phyloP scores from a whole-genome alignment of 2,329 filamentous ascomycete genomes.

The Apiospora marii region DNA sequence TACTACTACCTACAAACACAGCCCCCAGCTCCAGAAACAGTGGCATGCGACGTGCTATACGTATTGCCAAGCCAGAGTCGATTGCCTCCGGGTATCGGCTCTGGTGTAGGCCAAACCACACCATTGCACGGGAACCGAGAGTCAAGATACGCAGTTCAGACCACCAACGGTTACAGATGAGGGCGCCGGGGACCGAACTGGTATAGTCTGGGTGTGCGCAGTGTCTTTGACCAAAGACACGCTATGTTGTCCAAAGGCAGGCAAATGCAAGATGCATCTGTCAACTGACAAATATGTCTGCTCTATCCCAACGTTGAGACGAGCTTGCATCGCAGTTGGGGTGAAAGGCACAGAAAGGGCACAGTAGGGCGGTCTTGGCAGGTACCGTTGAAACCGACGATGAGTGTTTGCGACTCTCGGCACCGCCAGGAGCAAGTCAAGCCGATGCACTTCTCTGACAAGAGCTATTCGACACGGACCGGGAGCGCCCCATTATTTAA shows the following conservation, averaged over 20 bases:
- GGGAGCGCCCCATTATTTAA: conserved; percentile 34
- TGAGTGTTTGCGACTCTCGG: conserved; percentile 30
- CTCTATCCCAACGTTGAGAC: conserved; percentile 8
- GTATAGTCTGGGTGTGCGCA: conserved; percentile 6
- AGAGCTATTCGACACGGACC: conserved; percentile 39
- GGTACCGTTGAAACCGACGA: conserved; percentile 25
- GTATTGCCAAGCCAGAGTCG: not conserved
- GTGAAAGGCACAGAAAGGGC: not conserved
- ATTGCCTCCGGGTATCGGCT: conserved; percentile 3
- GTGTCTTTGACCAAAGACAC: not conserved
- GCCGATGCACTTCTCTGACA: conserved; percentile 50
- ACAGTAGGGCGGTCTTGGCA: conserved; percentile 24
- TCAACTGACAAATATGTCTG: conserved; percentile 10
- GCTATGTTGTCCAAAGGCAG: conserved; percentile 14
- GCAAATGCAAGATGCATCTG: not conserved
- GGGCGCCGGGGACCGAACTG: not conserved
- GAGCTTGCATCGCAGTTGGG: not conserved
- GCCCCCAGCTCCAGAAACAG: not conserved
- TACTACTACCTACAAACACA: not conserved
- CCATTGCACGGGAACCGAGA: conserved; percentile 18
- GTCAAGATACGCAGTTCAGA: conserved; percentile 9
- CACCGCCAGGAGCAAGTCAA: conserved; percentile 43
- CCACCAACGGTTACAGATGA: conserved; percentile 9
- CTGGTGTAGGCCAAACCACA: not conserved
- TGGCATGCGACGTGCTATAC: conserved; percentile 1